These are phyloP conservation scores for Alternaria ethzedia DNA, from an alignment of 2,329 filamentous ascomycete species.

Conservation along the genomic window DNA sequence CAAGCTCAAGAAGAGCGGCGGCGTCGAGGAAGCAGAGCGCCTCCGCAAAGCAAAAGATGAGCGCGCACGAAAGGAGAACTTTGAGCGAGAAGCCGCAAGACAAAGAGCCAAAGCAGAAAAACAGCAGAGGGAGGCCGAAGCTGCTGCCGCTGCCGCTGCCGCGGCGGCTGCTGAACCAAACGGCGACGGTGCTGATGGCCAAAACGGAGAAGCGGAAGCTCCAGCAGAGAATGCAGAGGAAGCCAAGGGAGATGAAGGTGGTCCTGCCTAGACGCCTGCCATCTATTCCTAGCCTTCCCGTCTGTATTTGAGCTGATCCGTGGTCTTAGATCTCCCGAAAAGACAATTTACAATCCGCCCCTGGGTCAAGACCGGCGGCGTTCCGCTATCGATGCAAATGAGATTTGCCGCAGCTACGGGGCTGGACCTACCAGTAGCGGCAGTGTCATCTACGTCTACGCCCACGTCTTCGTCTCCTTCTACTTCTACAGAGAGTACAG, in stretches of 20 bases:
- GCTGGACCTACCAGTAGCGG: constrained; percentile 6
- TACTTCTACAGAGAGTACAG: neutral
- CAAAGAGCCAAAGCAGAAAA: constrained; percentile 55
- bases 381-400: constrained; percentile 25
- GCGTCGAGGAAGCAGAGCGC: constrained; percentile 91
- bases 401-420: constrained; percentile 5
- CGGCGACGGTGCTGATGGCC: constrained; percentile 31
- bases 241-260: constrained; percentile 45
- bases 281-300: constrained; percentile 17
- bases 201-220: constrained; percentile 28
- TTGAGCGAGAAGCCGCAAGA: constrained; percentile 60
- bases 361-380: constrained; percentile 35
- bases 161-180: constrained; percentile 19
- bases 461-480: neutral
- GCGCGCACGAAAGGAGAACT: constrained; percentile 77
- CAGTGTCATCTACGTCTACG: neutral
- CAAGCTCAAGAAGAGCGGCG: constrained; percentile 93
- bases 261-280: constrained; percentile 38
- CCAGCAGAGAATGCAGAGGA: constrained; percentile 32
- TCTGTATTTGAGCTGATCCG: constrained; percentile 33
- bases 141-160: constrained; percentile 37
- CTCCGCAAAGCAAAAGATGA: constrained; percentile 86
- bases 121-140: constrained; percentile 40
- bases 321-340: constrained; percentile 24
- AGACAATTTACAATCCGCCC: constrained; percentile 32